A percentile compares a stretch with the other conserved stretches of the same genome.
These are phyloP conservation scores for Linaria vulgaris DNA, from an alignment of 257 asterid species.

Conservation along the genomic window DNA sequence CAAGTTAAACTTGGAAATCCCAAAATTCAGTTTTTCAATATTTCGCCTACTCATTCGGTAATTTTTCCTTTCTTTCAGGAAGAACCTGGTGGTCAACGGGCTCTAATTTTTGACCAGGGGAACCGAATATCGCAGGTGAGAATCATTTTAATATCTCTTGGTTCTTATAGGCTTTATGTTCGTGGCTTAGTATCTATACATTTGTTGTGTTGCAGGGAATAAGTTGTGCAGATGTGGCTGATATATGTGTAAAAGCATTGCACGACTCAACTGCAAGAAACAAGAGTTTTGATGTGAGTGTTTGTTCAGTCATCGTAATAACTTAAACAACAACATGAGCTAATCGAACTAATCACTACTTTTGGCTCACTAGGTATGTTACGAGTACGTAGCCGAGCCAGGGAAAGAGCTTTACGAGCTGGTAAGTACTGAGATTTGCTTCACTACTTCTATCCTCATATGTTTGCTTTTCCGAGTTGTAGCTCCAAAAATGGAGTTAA, in stretches of 20 bases:
- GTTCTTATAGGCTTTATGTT: not conserved
- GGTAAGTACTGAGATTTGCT: slow-evolving; percentile 47
- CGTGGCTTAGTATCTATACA: slow-evolving; percentile 18
- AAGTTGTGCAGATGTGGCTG: slow-evolving; percentile 99
- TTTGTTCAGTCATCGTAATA: not conserved
- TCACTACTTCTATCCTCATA: not conserved
- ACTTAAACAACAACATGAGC: not conserved
- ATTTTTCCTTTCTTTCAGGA: slow-evolving; percentile 71
- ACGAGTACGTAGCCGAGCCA: slow-evolving; percentile 87
- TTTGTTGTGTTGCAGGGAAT: slow-evolving; percentile 56
- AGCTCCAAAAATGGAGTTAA: not conserved
- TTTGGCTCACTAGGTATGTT: slow-evolving; percentile 62
- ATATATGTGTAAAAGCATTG: slow-evolving; percentile 93
- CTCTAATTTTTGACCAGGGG: slow-evolving; percentile 94
- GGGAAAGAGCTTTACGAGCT: slow-evolving; percentile 96
- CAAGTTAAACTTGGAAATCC: no score
- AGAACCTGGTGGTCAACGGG: slow-evolving; percentile 99
- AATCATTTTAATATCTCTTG: slow-evolving; percentile 5
- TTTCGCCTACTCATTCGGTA: no score
- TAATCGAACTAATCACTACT: slow-evolving; percentile 21
- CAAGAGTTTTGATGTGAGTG: slow-evolving; percentile 89
- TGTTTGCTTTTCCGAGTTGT: not conserved
- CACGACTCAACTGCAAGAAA: slow-evolving; percentile 97
- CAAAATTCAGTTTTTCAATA: no score
- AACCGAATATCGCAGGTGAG: slow-evolving; percentile 91